phyloP scores from a whole-genome alignment of 192 early-diverging fungal genomes.

The Coemansia guatemalensis region DNA sequence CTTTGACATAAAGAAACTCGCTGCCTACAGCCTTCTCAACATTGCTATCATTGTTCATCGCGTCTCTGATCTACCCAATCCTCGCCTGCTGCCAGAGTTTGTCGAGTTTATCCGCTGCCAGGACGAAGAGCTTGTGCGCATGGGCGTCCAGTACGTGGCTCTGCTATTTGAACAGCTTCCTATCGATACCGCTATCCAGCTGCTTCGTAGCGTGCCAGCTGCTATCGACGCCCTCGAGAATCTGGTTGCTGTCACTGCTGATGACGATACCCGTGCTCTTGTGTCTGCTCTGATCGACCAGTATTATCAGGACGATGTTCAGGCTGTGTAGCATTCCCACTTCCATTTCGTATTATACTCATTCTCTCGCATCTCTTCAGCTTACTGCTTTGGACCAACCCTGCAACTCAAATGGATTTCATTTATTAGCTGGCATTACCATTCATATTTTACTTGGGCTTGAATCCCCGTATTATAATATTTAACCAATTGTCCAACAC shows the following conservation, averaged over 20 bases:
- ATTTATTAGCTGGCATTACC: too few species aligned
- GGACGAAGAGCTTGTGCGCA: constrained; percentile 61
- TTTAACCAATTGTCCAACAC: too few species aligned
- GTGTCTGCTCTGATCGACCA: constrained; percentile 58
- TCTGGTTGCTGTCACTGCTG: constrained; percentile 53
- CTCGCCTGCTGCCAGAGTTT: constrained; percentile 29
- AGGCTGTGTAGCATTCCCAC: background rate
- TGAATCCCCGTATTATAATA: too few species aligned
- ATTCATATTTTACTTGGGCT: too few species aligned
- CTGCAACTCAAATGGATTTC: too few species aligned
- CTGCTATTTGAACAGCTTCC: constrained; percentile 56
- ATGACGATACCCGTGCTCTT: constrained; percentile 52
- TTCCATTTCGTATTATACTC: background rate
- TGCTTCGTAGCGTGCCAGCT: constrained; percentile 34
- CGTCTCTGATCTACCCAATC: constrained; percentile 24
- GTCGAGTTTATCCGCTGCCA: constrained; percentile 63
- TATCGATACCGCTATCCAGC: constrained; percentile 22
- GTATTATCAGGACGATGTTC: constrained; percentile 57
- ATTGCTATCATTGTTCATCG: constrained; percentile 51
- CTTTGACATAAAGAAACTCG: constrained; percentile 73
- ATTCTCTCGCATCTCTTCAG: background rate
- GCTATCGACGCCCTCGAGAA: constrained; percentile 63
- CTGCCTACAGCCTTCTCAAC: constrained; percentile 64
- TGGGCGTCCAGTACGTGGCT: constrained; percentile 63
- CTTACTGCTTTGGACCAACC: too few species aligned